Conservation (phyloP, 805 yeast species). For the Metschnikowia reukaufii region DNA sequence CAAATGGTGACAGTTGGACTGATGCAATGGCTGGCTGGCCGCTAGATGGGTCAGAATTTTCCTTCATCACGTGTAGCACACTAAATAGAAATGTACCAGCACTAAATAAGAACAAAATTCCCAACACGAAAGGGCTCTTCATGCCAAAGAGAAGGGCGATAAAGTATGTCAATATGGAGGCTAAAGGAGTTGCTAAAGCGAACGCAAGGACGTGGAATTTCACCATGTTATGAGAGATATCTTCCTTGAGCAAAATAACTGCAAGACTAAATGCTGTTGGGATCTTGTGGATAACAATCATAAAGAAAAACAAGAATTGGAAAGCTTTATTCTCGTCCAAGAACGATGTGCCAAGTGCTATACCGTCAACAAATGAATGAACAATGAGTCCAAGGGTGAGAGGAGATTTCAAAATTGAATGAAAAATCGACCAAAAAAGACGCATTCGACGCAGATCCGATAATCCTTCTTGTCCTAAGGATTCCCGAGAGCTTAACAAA, state of each 20-base stretch:
- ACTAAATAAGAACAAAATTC: constrained; percentile 57
- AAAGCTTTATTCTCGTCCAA: constrained; percentile 38
- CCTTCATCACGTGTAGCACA: constrained; percentile 61
- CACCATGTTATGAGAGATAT: constrained; percentile 31
- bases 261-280: constrained; percentile 73
- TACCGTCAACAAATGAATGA: constrained; percentile 72
- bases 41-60: constrained; percentile 16
- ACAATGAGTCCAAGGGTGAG: constrained; percentile 61
- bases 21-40: constrained; percentile 11
- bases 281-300: constrained; percentile 67
- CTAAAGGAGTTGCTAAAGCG: constrained; percentile 54
- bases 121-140: constrained; percentile 43
- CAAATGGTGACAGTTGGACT: constrained; percentile 11
- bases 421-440: background rate
- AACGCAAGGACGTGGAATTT: constrained; percentile 52
- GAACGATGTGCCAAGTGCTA: constrained; percentile 65
- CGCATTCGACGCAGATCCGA: constrained; percentile 3
- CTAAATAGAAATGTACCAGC: constrained; percentile 76
- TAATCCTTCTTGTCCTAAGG: background rate
- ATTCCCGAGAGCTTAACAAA: constrained; percentile 11
- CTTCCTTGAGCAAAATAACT: constrained; percentile 49
- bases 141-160: constrained; percentile 32
- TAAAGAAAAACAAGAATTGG: constrained; percentile 50
- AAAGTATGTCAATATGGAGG: constrained; percentile 53
- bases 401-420: constrained; percentile 41